phyloP scores from a whole-genome alignment of 345 rosid species.

The Arabis alpina region DNA sequence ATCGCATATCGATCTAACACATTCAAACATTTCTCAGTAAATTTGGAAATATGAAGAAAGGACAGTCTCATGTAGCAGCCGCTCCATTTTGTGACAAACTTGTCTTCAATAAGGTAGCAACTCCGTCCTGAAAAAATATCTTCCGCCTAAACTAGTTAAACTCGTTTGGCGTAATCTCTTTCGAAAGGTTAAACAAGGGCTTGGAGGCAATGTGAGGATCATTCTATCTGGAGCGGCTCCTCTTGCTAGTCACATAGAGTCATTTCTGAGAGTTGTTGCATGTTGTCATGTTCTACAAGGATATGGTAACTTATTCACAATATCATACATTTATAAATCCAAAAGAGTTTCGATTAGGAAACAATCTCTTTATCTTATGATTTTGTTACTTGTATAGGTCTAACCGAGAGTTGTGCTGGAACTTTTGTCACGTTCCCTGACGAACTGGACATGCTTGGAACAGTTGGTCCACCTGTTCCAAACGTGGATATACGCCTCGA shows the following conservation, averaged over 20 bases:
- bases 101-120: constrained; percentile 73
- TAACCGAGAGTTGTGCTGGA: constrained; percentile 89
- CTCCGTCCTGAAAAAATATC: no score
- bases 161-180: neutral
- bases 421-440: constrained; percentile 84
- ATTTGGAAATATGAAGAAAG: constrained; percentile 63
- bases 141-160: neutral
- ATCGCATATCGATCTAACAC: neutral
- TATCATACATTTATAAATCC: neutral
- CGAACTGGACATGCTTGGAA: constrained; percentile 71
- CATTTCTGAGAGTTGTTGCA: constrained; percentile 86
- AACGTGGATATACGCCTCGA: constrained; percentile 80
- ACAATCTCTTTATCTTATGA: constrained; percentile 7
- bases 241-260: constrained; percentile 73
- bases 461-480: constrained; percentile 94
- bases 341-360: neutral
- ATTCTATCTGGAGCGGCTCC: constrained; percentile 93
- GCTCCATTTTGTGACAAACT: constrained; percentile 77
- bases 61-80: constrained; percentile 60
- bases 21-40: constrained; percentile 51
- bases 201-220: constrained; percentile 81
- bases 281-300: constrained; percentile 93
- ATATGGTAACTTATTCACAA: constrained; percentile 59
- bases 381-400: constrained; percentile 50
- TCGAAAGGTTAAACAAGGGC: constrained; percentile 75